Base-by-base conservation (phyloP, 2,329 filamentous ascomycete genomes). In the Aschersonia sp. region DNA sequence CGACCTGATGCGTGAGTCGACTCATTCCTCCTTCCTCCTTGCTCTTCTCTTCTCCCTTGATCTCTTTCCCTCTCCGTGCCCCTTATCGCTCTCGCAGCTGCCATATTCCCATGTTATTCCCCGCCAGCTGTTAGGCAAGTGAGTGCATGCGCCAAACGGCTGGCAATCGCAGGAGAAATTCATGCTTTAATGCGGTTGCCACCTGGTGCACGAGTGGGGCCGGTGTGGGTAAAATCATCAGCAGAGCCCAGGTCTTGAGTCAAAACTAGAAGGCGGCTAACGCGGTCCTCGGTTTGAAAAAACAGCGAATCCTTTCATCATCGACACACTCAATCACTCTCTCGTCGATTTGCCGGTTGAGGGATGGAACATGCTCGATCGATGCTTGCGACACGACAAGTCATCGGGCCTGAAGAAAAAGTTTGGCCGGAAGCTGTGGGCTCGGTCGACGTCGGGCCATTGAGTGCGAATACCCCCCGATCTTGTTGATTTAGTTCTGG, bases 1-100 rank as follows among this genome's bases (percentile, higher is more conserved):
- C 8, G 56, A 62, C 45, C 51, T 72, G 22, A 69, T 71, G 63
- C 70, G 70, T 73, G 59, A 58, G 68, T 66, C 10, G 22, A 31
- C 8, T 5, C 11, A 8, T 32, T 5, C 11, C 40, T 4, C 33
- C 2, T 9, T 30, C 5, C 29, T 12, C 5, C 8, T 12, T 14
- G 40, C 22, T 30, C 43, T 6, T 8, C 40, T 43, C 31, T n/a
- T 42, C 37, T 4, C 31, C 4, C 22, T 12, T 10, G 9, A 32
- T 35, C 12, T 32, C 12, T 8, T 30, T 46, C 29, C 11, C 9
- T 29, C 41, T 30, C 14, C 37, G 6, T 46, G 41, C 32, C 12
- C 39, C 14, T 46, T 33, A 30, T 9, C 22, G 14, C 42, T 14
- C n/a, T 29, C 22, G 7, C 9, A 8, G 40, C 12, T 29, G 11